Evolutionary conservation across 768 basidiomycete species (phyloP).

Genomic region (Podaxis rugospora): DNA sequence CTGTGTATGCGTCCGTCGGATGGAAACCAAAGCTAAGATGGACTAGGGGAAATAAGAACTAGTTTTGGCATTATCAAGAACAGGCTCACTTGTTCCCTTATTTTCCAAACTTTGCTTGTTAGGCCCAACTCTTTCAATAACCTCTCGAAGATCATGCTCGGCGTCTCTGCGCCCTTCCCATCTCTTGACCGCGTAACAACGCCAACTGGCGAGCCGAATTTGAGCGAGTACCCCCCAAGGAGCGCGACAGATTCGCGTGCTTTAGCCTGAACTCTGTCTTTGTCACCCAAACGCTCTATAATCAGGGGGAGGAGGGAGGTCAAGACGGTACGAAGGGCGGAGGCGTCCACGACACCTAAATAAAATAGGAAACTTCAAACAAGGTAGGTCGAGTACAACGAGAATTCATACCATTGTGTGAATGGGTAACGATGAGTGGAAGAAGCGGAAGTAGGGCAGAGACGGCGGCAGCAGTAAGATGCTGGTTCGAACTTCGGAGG

Average conservation of each 20-base stretch:
- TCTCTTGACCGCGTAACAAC: constrained; percentile 37
- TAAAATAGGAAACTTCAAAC: constrained; percentile 41
- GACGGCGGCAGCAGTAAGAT: constrained; percentile 74
- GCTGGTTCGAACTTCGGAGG: constrained; percentile 77
- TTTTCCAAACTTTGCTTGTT: constrained; percentile 79
- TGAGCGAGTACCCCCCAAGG: constrained; percentile 70
- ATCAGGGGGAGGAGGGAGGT: constrained; percentile 66
- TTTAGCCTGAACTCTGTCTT: constrained; percentile 65
- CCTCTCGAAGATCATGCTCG: constrained; percentile 66
- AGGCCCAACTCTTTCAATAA: constrained; percentile 69
- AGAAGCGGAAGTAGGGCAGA: constrained; percentile 63
- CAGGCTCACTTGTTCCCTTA: constrained; percentile 73
- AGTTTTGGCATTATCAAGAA: not conserved
- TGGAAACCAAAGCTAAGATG: constrained; percentile 64
- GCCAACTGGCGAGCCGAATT: constrained; percentile 41
- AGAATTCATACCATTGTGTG: constrained; percentile 22
- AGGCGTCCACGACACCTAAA: constrained; percentile 44
- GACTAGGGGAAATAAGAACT: constrained; percentile 30
- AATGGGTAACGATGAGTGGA: constrained; percentile 52
- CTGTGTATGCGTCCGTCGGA: constrained; percentile 64
- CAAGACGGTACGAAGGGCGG: constrained; percentile 64
- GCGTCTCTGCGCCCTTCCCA: constrained; percentile 65
- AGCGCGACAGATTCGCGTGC: constrained; percentile 75
- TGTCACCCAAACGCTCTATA: constrained; percentile 82
- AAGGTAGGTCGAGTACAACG: constrained; percentile 37